A percentile compares a stretch with the other conserved stretches of the same genome.
phyloP scores from a whole-genome alignment of 2,329 filamentous ascomycete species.

The Microdochium bolleyi region DNA sequence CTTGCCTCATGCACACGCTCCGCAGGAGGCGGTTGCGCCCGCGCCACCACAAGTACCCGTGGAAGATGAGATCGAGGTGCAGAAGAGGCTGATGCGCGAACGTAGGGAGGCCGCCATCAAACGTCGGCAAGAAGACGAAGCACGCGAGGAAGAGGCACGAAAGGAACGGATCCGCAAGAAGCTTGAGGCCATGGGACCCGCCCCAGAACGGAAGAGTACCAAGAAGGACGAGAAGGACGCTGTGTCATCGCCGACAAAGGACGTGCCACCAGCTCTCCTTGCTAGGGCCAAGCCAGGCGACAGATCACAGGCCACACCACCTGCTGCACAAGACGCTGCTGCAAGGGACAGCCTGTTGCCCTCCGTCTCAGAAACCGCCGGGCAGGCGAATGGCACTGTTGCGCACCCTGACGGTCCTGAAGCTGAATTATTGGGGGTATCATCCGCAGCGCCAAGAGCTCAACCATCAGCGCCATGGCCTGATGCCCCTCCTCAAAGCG shows the following conservation, averaged over 20 bases:
- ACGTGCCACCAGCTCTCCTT: not conserved
- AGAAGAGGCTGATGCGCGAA: constrained; percentile 67
- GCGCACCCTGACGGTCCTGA: not conserved
- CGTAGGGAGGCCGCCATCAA: constrained; percentile 62
- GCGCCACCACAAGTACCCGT: constrained; percentile 20
- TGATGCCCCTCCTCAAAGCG: constrained; percentile 16
- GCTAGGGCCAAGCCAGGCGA: constrained; percentile 3
- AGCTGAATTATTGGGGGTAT: not conserved
- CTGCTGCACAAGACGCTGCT: not conserved
- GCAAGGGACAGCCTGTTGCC: constrained; percentile 1
- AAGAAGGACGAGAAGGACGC: constrained; percentile 43
- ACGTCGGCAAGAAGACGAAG: constrained; percentile 59
- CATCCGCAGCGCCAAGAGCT: constrained; percentile 10
- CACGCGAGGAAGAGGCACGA: constrained; percentile 62
- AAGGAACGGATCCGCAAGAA: constrained; percentile 66
- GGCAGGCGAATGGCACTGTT: constrained; percentile 3
- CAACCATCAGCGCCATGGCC: constrained; percentile 22
- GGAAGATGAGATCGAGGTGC: constrained; percentile 53
- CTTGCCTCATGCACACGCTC: constrained; percentile 27
- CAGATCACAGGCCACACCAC: constrained; percentile 11
- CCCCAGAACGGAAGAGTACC: constrained; percentile 49
- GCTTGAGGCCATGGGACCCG: constrained; percentile 60
- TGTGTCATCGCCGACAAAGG: constrained; percentile 8
- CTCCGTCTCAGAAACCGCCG: constrained; percentile 8
- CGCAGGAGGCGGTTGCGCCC: constrained; percentile 17